phyloP scores from a whole-genome alignment of 148 eudicot genomes.

The Spergularia bocconei region DNA sequence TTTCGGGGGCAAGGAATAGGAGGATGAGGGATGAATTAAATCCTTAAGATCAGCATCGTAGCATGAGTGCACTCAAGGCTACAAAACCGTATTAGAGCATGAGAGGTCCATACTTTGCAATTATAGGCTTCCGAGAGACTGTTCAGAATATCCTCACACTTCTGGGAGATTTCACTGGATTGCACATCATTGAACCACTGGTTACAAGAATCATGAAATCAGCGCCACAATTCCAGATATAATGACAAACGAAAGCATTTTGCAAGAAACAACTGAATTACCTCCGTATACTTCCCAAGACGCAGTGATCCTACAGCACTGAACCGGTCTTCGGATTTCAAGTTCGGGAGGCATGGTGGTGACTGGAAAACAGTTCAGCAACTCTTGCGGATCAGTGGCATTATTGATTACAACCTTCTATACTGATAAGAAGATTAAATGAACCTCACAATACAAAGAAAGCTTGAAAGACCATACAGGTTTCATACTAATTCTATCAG shows the following conservation, averaged over 20 bases:
- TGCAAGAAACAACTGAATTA: slow-evolving; percentile 23
- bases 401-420: too few relatives aligned
- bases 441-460: background rate
- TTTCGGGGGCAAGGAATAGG: background rate
- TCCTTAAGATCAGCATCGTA: background rate
- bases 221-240: background rate
- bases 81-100: slow-evolving; percentile 6
- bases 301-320: slow-evolving; percentile 50
- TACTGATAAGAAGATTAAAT: too few relatives aligned
- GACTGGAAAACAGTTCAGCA: slow-evolving; percentile 46
- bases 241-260: background rate
- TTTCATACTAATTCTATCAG: slow-evolving; percentile 60
- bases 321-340: slow-evolving; percentile 46
- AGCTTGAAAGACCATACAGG: slow-evolving; percentile 54
- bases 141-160: slow-evolving; percentile 73
- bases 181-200: slow-evolving; percentile 99
- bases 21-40: background rate
- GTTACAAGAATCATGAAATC: slow-evolving; percentile 15
- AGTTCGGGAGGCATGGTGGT: slow-evolving; percentile 73
- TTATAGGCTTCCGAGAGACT: slow-evolving; percentile 59
- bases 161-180: slow-evolving; percentile 76
- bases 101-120: slow-evolving; percentile 55
- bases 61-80: background rate
- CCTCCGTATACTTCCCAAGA: slow-evolving; percentile 93
- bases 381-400: slow-evolving; percentile 5